phyloP scores from a whole-genome alignment of 176 grass and related monocot genomes.

The Oryza nivara region DNA sequence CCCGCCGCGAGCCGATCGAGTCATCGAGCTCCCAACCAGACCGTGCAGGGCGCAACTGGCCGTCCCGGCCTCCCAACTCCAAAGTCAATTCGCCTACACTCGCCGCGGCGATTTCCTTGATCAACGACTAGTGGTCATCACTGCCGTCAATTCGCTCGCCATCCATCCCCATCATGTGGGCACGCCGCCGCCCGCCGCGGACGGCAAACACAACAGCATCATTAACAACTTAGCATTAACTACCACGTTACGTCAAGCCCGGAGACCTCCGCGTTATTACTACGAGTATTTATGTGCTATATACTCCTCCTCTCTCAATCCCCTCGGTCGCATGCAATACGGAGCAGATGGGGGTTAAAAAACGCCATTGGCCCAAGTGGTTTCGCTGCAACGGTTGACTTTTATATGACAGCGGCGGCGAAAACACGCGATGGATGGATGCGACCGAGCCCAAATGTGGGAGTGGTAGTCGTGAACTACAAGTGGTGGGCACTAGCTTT shows the following conservation, averaged over 20 bases:
- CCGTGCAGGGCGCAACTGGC: no score
- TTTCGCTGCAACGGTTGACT: constrained; percentile 17
- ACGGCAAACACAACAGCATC: not conserved
- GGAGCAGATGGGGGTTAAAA: not conserved
- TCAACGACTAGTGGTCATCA: not conserved
- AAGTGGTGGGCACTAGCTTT: not conserved
- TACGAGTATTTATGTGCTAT: no score
- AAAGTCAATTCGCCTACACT: not conserved
- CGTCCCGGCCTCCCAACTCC: not conserved
- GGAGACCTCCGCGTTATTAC: not conserved
- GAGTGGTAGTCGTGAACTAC: not conserved
- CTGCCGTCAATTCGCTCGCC: not conserved
- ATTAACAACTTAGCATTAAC: not conserved
- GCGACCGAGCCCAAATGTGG: not conserved
- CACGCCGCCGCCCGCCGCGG: not conserved
- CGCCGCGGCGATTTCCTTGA: no score
- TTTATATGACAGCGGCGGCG: constrained; percentile 7
- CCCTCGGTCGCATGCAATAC: no score
- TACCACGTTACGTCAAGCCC: not conserved
- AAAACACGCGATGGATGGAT: not conserved
- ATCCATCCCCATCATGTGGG: not conserved
- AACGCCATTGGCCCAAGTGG: not conserved
- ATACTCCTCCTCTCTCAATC: no score
- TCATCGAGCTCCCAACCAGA: no score
- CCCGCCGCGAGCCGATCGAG: no score